Base-by-base conservation (phyloP, 2,329 filamentous ascomycete genomes). In the Beauveria sp. region DNA sequence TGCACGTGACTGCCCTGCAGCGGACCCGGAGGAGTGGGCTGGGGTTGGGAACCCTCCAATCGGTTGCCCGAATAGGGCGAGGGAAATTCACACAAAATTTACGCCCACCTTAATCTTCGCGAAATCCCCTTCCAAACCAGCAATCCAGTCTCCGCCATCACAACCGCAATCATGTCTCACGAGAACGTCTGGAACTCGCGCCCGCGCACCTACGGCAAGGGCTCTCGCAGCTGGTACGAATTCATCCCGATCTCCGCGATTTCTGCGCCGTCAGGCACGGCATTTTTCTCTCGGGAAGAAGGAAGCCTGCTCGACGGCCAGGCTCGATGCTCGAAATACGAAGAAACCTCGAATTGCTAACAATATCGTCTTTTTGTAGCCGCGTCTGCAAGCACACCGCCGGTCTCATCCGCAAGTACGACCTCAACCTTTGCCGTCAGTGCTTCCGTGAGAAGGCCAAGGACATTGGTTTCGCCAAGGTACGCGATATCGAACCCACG, bases 331-430 rank as follows among this genome's bases (percentile, higher is more conserved):
- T 56, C 45, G 59, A 62, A 46, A 62, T 52, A 67, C 73, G 75
- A 70, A 75, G 72, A 63, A 65, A 6, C 5, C 20, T 56, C 45
- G 59, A 62, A 51, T 62, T 52, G 67, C 73, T 75, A 70, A 75
- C 72, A 63, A 66, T 65, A 62, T 22, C 45, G 60, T 65, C 45
- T 67, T 69, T 38, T 10, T 55, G 68, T 69, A 86, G 83, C 83
- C 83, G 83, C 67, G 81, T 86, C 75, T 86, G 83, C 91, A 91
- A 92, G 77, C 93, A 99, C 90, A 88, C 86, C 77, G 93, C 95
- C 75, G 95, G 95, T 96, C 88, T 99, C 72, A 96, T 99, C 87
- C 93, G 95, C 85, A 99, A 99, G 85, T 99, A 99, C 84, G 93
- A 95, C 77, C 86, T 97, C 73, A 91, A 96, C 81, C 86, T 89